phyloP scores from a whole-genome alignment of 202 grass and related monocot species.

The Elaeis oleifera region DNA sequence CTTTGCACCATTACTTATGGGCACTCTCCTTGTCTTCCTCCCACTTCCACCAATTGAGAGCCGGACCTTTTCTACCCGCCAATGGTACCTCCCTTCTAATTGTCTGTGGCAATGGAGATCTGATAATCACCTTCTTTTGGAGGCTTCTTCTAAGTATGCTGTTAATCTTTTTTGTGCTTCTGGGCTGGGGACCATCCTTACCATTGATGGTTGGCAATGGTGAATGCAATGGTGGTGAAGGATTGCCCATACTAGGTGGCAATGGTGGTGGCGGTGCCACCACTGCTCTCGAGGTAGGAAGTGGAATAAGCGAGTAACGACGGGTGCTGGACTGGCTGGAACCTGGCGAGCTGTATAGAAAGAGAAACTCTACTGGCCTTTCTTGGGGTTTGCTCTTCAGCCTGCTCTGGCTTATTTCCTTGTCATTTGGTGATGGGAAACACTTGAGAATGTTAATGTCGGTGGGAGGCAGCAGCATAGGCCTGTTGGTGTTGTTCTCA shows the following conservation, averaged over 20 bases:
- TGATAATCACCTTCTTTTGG: constrained; percentile 92
- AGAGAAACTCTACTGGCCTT: constrained; percentile 48
- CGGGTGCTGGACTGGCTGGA: constrained; percentile 10
- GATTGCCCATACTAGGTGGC: background rate
- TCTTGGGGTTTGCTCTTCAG: constrained; percentile 17
- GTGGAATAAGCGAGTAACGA: constrained; percentile 36
- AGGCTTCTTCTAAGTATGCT: constrained; percentile 80
- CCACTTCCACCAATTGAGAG: constrained; percentile 17
- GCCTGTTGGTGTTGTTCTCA: constrained; percentile 35
- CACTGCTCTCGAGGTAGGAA: constrained; percentile 27
- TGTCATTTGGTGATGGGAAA: constrained; percentile 48
- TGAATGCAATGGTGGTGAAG: constrained; percentile 8
- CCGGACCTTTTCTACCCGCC: constrained; percentile 4
- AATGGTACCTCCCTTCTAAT: constrained; percentile 19
- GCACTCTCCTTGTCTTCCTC: constrained; percentile 35
- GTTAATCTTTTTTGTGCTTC: constrained; percentile 49
- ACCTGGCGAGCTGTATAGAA: constrained; percentile 29
- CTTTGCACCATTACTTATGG: background rate
- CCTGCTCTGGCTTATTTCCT: constrained; percentile 59
- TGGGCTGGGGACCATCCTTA: constrained; percentile 19
- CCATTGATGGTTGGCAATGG: constrained; percentile 14
- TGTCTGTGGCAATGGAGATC: constrained; percentile 31
- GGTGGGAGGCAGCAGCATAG: background rate
- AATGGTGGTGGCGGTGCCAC: background rate
- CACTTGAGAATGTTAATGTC: constrained; percentile 41